Conservation (phyloP, 768 basidiomycete species). For the Suillus paluster region DNA sequence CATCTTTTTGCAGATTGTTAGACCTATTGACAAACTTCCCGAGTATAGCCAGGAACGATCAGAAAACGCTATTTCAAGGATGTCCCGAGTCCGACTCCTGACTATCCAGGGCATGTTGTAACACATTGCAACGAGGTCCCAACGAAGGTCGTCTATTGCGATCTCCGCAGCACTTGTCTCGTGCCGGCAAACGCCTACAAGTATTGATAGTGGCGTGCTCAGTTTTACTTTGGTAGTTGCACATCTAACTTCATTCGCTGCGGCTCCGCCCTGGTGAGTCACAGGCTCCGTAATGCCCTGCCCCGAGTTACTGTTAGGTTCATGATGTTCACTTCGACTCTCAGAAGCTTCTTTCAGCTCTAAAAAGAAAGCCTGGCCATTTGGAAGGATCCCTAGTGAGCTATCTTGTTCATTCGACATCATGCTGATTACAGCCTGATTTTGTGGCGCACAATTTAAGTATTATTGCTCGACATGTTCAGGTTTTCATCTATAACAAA, state of each 20-base stretch:
- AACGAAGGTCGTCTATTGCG: neutral
- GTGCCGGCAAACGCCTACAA: neutral
- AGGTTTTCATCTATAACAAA: neutral
- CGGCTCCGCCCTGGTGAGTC: neutral
- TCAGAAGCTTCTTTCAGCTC: no score
- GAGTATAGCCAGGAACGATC: conserved; percentile 5
- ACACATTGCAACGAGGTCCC: neutral
- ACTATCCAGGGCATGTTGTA: neutral
- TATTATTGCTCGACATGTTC: neutral
- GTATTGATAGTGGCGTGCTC: conserved; percentile 2
- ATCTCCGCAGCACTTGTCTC: neutral
- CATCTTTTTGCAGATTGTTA: neutral
- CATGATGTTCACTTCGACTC: no score
- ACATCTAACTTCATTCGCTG: neutral
- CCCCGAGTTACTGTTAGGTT: neutral
- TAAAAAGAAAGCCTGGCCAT: neutral
- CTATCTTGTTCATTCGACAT: neutral
- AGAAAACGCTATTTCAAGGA: neutral
- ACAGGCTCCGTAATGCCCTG: neutral
- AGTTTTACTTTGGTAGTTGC: neutral
- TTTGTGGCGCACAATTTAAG: neutral
- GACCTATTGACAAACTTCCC: neutral
- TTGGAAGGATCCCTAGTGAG: neutral
- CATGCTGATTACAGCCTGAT: neutral
- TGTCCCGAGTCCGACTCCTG: no score